Evolutionary conservation across 805 yeast genomes (phyloP).

Genomic region (Candida boidinii): DNA sequence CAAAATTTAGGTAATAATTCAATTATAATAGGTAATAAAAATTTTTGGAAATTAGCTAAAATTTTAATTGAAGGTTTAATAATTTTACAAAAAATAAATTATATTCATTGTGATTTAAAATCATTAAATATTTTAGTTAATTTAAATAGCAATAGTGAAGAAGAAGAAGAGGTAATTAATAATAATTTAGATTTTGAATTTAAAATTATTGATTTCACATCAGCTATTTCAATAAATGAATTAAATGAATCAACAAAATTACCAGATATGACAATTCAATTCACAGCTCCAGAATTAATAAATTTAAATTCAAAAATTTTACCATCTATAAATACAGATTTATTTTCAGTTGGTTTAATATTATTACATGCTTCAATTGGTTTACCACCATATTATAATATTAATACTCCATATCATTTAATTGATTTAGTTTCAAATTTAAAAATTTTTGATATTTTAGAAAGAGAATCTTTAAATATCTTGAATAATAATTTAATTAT

Average conservation of each 20-base stretch:
- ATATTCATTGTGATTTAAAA: constrained; percentile 41
- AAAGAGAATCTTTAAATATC: constrained; percentile 16
- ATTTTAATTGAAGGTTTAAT: constrained; percentile 18
- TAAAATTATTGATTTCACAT: constrained; percentile 41
- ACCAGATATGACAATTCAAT: constrained; percentile 30
- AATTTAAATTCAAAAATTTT: constrained; percentile 5
- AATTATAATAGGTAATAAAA: constrained; percentile 14
- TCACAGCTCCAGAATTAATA: constrained; percentile 39
- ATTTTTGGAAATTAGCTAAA: constrained; percentile 26
- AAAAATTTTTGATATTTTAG: constrained; percentile 23
- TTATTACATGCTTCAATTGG: constrained; percentile 38
- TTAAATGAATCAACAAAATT: constrained; percentile 8
- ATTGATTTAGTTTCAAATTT: constrained; percentile 25
- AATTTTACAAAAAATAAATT: constrained; percentile 17
- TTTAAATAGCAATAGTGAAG: too few species aligned
- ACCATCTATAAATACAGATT: constrained; percentile 25
- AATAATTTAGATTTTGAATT: constrained; percentile 21
- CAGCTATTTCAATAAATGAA: constrained; percentile 20
- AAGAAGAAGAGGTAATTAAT: constrained; percentile 27
- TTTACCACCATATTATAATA: constrained; percentile 30
- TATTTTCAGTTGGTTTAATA: constrained; percentile 38
- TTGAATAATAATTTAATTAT: constrained; percentile 13
- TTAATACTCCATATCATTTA: constrained; percentile 22
- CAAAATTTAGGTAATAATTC: too few species aligned
- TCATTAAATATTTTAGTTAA: constrained; percentile 33